Base-by-base conservation (phyloP, 2,329 filamentous ascomycete genomes). In the Colletotrichum plurivorum region DNA sequence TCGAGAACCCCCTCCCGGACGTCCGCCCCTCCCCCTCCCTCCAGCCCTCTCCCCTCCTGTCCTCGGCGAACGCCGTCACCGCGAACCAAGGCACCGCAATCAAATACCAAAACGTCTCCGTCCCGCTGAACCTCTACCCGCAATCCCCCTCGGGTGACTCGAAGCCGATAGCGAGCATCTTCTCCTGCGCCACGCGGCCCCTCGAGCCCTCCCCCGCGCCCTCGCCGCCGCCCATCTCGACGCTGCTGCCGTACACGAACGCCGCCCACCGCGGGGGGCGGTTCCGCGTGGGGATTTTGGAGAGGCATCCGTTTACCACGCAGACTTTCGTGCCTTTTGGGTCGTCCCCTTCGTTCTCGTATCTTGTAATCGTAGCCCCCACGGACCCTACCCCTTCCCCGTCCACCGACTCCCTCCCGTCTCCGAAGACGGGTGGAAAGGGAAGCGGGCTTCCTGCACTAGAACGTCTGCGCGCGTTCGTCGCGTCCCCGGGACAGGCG, bases 271-370 rank as follows among this genome's bases (percentile, higher is more conserved):
- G 60, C 41, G 25, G 53, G 57, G 74, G 63, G 72, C 69, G 67
- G 22, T 93, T 97, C 77, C 84, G 88, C 53, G 87, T 98, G 62
- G 81, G 82, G 20, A 88, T 97, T 66, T 88, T 98, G 36, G 96
- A 99, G 80, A 87, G 96, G 46, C 96, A 99, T 80, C 95, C 96
- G 0, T 98, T 91, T 81, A 98, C 96, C 1, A 93, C 93, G 1
- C 96, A 99, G 83, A 97, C 94, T 0, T 98, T 99, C 80, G 87
- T 93, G 51, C 96, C 96, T 0, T 83, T 98, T 58, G 88, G 81
- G 12, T 36, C 4, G 25, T 48, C 18, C 18, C 31, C n/a, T 20
- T 41, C 16, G 22, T 25, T 2, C 18, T 48, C n/a, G 62, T 98
- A 95, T 78, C 87, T 99, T 27, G 93, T 98, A 70, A 89, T 98